Base-by-base conservation (phyloP, 345 rosid species). In the Populus alba region DNA sequence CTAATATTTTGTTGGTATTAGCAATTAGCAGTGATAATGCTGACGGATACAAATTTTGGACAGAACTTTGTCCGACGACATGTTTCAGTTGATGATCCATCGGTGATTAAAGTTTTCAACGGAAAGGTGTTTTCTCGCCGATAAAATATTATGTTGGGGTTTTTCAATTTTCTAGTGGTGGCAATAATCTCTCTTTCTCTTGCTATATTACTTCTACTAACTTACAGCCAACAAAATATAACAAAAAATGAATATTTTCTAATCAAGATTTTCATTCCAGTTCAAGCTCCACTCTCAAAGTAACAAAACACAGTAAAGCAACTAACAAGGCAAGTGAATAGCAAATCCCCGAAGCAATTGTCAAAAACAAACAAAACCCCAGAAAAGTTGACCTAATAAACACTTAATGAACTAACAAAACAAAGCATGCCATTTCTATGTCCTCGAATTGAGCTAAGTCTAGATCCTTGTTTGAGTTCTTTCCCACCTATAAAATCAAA, bases 11-110 rank as follows among this genome's bases (percentile, higher is more conserved):
- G 5, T 4, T 33, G 35, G 35, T 33, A 33, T 33, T 33, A 33
- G 5, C 35, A 33, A 33, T 33, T 33, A 33, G 0, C 35, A 0
- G 35, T 33, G 35, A 33, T 0, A 33, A 2, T 33, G 0, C 37
- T 0, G 6, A 33, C 0, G 6, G 6, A 4, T 33, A 33, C 6
- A 33, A 33, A 33, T 33, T 33, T 0, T 4, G 0, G 4, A 33
- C 37, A 33, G 4, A 33, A 33, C 37, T 33, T 33, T 33, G 37
- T 4, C 37, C 37, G 37, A 33, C 0, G 0, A 33, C 0, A 1
- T 33, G 37, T 33, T 33, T 33, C 37, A 33, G 37, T 33, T 33
- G 6, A 1, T 33, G 37, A 33, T 33, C 37, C 37, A 33, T 33
- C 37, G 37, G 37, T 33, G 37, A 33, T 33, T 4, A 33, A 33